phyloP scores from a whole-genome alignment of 768 basidiomycete genomes.

The Sarcodon aspratus region DNA sequence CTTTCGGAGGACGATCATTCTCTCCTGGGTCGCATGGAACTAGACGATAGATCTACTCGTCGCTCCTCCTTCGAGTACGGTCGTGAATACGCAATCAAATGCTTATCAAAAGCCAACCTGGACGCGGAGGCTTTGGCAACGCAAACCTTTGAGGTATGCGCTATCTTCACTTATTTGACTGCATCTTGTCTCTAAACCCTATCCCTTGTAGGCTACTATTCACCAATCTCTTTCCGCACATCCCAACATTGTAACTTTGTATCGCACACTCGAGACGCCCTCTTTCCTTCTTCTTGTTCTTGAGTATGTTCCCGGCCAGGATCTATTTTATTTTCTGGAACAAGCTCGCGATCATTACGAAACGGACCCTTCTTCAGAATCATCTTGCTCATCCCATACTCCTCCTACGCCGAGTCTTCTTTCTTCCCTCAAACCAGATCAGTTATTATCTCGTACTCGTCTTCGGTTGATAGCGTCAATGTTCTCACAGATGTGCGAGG shows the following conservation, averaged over 20 bases:
- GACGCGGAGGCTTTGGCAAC: conserved; percentile 78
- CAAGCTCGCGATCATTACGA: conserved; percentile 85
- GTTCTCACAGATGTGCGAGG: conserved; percentile 99
- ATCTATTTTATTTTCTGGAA: conserved; percentile 97
- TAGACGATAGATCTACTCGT: conserved; percentile 18
- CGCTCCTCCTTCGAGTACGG: conserved; percentile 42
- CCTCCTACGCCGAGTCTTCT: conserved; percentile 93
- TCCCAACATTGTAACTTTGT: conserved; percentile 89
- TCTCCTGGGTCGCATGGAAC: conserved; percentile 42
- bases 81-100: conserved; percentile 89
- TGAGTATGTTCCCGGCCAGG: conserved; percentile 94
- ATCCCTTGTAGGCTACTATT: conserved; percentile 60
- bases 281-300: conserved; percentile 87
- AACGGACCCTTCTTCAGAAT: conserved; percentile 22
- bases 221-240: conserved; percentile 88
- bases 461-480: conserved; percentile 91
- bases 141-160: conserved; percentile 79
- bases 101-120: conserved; percentile 88
- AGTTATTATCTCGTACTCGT: conserved; percentile 78
- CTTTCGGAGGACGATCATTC: conserved; percentile 22
- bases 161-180: conserved; percentile 1
- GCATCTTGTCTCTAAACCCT: conserved; percentile 1
- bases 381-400: conserved; percentile 40
- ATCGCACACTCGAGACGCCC: conserved; percentile 86
- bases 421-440: conserved; percentile 65